Evolutionary conservation across 2,329 filamentous ascomycete genomes (phyloP).

Genomic region (Ophiostoma quercus): DNA sequence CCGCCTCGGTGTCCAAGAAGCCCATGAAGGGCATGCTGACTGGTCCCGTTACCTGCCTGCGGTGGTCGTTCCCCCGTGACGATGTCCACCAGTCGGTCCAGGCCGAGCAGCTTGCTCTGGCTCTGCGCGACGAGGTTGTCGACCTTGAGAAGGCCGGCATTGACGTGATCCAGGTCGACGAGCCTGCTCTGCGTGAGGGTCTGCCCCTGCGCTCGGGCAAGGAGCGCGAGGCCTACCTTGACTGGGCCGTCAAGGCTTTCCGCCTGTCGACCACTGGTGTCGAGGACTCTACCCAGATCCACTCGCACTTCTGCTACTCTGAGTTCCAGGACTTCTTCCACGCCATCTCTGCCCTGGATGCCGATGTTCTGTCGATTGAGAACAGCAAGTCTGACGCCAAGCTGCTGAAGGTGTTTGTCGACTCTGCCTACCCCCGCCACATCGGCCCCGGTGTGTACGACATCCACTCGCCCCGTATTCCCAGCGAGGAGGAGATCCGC

Average conservation of each 20-base stretch:
- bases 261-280: constrained; percentile 91
- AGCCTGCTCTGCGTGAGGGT: constrained; percentile 98
- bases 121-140: constrained; percentile 95
- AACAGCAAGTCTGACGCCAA: constrained; percentile 99
- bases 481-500: constrained; percentile 96
- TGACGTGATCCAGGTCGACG: constrained; percentile 97
- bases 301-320: constrained; percentile 99
- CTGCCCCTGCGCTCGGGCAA: constrained; percentile 89
- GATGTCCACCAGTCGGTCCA: constrained; percentile 99
- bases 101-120: constrained; percentile 96
- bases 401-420: constrained; percentile 96
- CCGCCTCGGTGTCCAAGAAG: constrained; percentile 91
- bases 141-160: constrained; percentile 96
- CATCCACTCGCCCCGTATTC: constrained; percentile 98
- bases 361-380: constrained; percentile 97
- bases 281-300: constrained; percentile 93
- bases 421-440: constrained; percentile 94
- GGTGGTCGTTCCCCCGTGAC: constrained; percentile 99
- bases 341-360: constrained; percentile 95
- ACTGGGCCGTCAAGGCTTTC: constrained; percentile 98
- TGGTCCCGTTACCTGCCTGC: constrained; percentile 95
- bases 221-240: constrained; percentile 94
- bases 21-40: constrained; percentile 99
- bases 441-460: constrained; percentile 99
- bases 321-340: constrained; percentile 99